Evolutionary conservation across 2,329 filamentous ascomycete genomes (phyloP), one percentile per base, ranked within the genome.

Genomic region (Grosmannia huntii): DNA sequence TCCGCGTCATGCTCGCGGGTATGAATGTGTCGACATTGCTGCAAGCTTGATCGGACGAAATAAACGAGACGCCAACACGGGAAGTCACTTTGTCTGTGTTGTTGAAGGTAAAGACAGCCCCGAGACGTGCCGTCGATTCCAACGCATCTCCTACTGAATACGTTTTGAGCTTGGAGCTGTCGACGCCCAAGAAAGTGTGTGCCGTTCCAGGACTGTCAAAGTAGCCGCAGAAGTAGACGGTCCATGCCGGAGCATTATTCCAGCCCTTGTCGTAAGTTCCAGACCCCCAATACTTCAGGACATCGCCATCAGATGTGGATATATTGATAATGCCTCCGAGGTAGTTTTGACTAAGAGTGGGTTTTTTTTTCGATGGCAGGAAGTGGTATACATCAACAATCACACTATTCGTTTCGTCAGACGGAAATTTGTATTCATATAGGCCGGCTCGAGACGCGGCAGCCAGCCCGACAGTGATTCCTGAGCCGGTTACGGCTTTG

Each of bases 311-410:
- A 21, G 23, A 38, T 1, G 44, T 36, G 2, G 53, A 27, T 2
- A 84, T 72, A 1, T 70, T 71, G 33, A 87, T 79, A 51, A 75
- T 75, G 0, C 84, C 84, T n/a, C 78, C 78, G 6, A 80, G 72
- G 64, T 85, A 87, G 41, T 75, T 73, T 66, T 87, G 84, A n/a
- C 79, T 78, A 38, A 84, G 73, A 0, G 81, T 80, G 62, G 80
- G 80, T 83, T 74, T 59, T 77, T 85, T 44, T 44, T 44, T 41
- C 2, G 82, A 85, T 2, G 81, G 76, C 46, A 87, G 69, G n/a
- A 82, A 78, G 66, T 87, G 84, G 1, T 82, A 85, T 9, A 86
- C 80, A 65, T 87, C 84, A 6, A 84, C 79, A 27, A 86, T 72
- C 19, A 86, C 65, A 46, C 57, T 58, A 41, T 57, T 57, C 1